These are phyloP conservation scores for Colletotrichum viniferum DNA, from an alignment of 2,329 filamentous ascomycete genomes.

Conservation along the genomic window DNA sequence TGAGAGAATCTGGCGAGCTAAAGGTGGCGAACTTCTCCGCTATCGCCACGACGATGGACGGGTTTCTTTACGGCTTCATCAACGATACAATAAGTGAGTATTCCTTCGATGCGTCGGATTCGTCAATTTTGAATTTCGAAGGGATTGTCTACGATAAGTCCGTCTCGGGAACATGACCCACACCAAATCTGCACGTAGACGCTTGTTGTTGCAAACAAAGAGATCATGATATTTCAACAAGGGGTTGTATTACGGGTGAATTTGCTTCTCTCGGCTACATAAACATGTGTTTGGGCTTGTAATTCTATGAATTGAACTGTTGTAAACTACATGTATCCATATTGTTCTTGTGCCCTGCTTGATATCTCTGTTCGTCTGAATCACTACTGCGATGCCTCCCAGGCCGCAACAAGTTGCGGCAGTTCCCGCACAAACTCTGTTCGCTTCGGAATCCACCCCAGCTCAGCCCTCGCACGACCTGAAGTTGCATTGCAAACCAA, in stretches of 20 bases:
- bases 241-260: accelerated
- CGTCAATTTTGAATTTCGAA: neutral
- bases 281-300: neutral
- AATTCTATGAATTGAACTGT: accelerated
- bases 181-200: neutral
- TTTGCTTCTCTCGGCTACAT: neutral
- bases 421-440: neutral
- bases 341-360: neutral
- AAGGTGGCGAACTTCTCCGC: neutral
- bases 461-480: neutral
- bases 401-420: neutral
- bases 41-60: neutral
- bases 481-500: neutral
- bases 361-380: neutral
- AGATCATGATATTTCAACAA: neutral
- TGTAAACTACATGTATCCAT: too few species aligned
- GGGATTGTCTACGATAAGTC: neutral
- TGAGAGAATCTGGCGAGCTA: neutral
- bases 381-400: neutral
- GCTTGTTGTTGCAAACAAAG: neutral
- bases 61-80: neutral
- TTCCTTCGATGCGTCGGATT: neutral
- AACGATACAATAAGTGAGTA: neutral
- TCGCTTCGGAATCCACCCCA: neutral
- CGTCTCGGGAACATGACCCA: neutral